Evolutionary conservation across 2,329 filamentous ascomycete species (phyloP).

Genomic region (Trichoderma koningiopsis): DNA sequence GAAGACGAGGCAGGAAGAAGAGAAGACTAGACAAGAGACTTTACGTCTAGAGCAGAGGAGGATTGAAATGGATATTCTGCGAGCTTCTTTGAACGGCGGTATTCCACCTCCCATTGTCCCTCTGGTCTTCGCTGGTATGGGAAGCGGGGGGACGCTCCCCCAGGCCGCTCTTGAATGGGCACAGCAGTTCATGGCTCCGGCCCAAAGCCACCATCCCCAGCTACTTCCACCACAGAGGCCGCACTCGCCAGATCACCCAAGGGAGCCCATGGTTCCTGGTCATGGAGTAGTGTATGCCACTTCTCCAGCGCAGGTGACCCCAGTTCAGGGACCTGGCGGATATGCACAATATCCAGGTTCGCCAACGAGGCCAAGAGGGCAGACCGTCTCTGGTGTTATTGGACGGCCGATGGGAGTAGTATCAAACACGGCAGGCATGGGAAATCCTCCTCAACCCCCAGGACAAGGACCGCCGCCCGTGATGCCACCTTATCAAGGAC

Average conservation of each 20-base stretch:
- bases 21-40: constrained; percentile 65
- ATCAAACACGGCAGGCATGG: constrained; percentile 48
- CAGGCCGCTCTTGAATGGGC: constrained; percentile 67
- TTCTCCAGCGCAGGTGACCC: constrained; percentile 34
- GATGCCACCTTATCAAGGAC: constrained; percentile 46
- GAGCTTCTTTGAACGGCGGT: constrained; percentile 67
- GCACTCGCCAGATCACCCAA: constrained; percentile 56
- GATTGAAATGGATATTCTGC: constrained; percentile 72
- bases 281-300: constrained; percentile 46
- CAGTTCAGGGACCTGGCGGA: constrained; percentile 42
- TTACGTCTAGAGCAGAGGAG: constrained; percentile 71
- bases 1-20: constrained; percentile 71
- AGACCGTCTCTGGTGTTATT: constrained; percentile 48
- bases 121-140: constrained; percentile 73
- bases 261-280: constrained; percentile 52
- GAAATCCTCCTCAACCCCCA: constrained; percentile 45
- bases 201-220: constrained; percentile 53
- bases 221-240: constrained; percentile 53
- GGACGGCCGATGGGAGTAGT: constrained; percentile 42
- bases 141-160: constrained; percentile 59
- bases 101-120: constrained; percentile 76
- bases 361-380: constrained; percentile 53
- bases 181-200: constrained; percentile 64
- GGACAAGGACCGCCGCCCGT: constrained; percentile 32
- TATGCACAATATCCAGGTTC: constrained; percentile 53